Evolutionary conservation across 805 yeast genomes (phyloP).

Genomic region (Candida patagonica): DNA sequence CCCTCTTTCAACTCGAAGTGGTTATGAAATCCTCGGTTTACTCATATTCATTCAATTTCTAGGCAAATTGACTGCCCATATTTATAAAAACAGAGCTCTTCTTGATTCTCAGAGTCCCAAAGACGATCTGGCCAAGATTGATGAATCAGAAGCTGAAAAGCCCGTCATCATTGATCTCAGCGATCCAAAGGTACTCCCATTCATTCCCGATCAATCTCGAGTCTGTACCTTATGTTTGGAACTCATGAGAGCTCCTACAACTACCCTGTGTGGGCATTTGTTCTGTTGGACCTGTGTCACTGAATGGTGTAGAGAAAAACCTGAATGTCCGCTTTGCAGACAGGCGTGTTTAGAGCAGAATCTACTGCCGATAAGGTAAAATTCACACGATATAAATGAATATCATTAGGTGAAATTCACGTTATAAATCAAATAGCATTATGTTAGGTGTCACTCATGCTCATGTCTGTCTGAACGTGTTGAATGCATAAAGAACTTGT

Average conservation of each 20-base stretch:
- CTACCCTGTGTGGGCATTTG: slow-evolving; percentile 84
- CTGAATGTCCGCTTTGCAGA: slow-evolving; percentile 89
- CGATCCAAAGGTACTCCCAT: slow-evolving; percentile 50
- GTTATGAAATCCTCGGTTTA: slow-evolving; percentile 65
- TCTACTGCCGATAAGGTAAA: slow-evolving; percentile 43
- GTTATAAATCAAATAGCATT: no score
- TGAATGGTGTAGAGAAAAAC: slow-evolving; percentile 81
- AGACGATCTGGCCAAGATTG: slow-evolving; percentile 7
- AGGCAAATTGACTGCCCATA: slow-evolving; percentile 4
- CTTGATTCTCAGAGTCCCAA: slow-evolving; percentile 12
- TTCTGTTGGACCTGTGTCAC: slow-evolving; percentile 88
- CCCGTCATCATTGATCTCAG: slow-evolving; percentile 22
- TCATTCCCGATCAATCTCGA: slow-evolving; percentile 60
- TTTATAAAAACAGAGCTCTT: neutral
- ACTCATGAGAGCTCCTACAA: slow-evolving; percentile 70
- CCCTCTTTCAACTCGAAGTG: slow-evolving; percentile 24
- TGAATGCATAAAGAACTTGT: slow-evolving; percentile 44
- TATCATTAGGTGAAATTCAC: no score
- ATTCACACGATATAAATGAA: no score
- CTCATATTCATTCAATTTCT: slow-evolving; percentile 26
- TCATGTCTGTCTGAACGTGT: slow-evolving; percentile 26
- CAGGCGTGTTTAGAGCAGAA: slow-evolving; percentile 56
- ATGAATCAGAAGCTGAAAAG: slow-evolving; percentile 10
- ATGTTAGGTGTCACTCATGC: neutral
- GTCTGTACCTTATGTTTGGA: slow-evolving; percentile 79